These are phyloP conservation scores for Cinnamomum micranthum DNA, from an alignment of 164 flowering plant species.

Conservation along the genomic window DNA sequence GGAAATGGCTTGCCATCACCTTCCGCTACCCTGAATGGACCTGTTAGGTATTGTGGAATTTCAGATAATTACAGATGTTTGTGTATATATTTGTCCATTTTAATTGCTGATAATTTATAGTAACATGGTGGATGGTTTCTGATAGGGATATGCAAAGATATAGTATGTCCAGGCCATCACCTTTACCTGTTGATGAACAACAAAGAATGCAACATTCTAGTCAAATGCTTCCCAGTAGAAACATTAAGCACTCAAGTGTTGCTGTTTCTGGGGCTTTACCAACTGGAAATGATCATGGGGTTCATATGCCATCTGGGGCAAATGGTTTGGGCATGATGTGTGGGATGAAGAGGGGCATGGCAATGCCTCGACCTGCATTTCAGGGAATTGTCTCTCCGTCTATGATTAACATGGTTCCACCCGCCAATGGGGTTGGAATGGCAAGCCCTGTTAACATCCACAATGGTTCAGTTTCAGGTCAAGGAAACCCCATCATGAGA, in stretches of 20 bases:
- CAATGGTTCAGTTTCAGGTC: constrained; percentile 59
- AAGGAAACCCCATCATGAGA: constrained; percentile 65
- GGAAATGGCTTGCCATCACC: constrained; percentile 57
- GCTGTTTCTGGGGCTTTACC: constrained; percentile 50
- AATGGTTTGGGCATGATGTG: constrained; percentile 59
- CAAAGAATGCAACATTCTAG: constrained; percentile 70
- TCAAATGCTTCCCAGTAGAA: constrained; percentile 61
- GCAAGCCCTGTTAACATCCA: constrained; percentile 62
- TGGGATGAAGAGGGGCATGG: constrained; percentile 65
- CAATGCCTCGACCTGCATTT: constrained; percentile 71
- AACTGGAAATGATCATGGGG: constrained; percentile 50
- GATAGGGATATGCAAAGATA: constrained; percentile 61
- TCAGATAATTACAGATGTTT: not conserved
- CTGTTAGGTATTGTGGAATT: constrained; percentile 47
- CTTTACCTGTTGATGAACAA: constrained; percentile 73
- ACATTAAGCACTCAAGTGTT: constrained; percentile 48
- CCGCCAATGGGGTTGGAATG: constrained; percentile 45
- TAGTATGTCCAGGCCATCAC: constrained; percentile 43
- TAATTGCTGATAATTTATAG: not conserved
- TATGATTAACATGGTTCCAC: constrained; percentile 40
- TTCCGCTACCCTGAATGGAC: constrained; percentile 39
- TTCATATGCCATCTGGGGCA: constrained; percentile 62
- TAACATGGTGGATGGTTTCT: constrained; percentile 5
- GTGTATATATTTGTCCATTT: not conserved
- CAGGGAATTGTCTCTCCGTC: constrained; percentile 67